A percentile compares a stretch with the other conserved stretches of the same genome.
These are phyloP conservation scores for Lasiodiplodia hormozganensis DNA, from an alignment of 2,329 filamentous ascomycete genomes.

Conservation along the genomic window DNA sequence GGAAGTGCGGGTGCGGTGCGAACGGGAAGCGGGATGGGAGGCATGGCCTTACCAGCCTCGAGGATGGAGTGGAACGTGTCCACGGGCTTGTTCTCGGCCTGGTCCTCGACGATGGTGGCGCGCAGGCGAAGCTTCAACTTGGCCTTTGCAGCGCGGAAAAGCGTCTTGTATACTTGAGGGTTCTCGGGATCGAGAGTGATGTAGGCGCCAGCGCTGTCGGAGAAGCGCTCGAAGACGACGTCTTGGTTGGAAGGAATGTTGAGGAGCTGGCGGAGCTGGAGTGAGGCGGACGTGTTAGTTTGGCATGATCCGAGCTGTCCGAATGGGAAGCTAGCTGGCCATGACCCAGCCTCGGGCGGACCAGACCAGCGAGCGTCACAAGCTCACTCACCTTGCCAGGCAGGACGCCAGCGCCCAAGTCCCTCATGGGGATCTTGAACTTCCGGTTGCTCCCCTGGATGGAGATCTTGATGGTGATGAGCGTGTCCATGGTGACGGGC, in stretches of 20 bases:
- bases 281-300: conserved; percentile 4
- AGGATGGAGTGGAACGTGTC: conserved; percentile 9
- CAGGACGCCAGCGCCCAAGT: conserved; percentile 76
- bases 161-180: conserved; percentile 88
- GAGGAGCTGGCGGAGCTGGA: conserved; percentile 73
- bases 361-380: background rate
- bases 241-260: conserved; percentile 67
- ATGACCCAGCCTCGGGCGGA: conserved; percentile 4
- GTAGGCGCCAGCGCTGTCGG: conserved; percentile 85
- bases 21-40: conserved; percentile 18
- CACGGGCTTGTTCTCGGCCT: background rate
- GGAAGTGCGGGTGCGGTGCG: conserved; percentile 16
- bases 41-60: conserved; percentile 1
- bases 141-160: conserved; percentile 94
- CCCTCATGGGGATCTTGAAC: conserved; percentile 87
- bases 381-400: conserved; percentile 78
- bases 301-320: background rate
- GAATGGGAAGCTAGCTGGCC: conserved; percentile 8
- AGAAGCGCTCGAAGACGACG: conserved; percentile 87
- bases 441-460: conserved; percentile 78
- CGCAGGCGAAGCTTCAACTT: conserved; percentile 96
- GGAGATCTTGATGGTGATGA: conserved; percentile 85
- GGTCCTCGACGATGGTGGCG: conserved; percentile 61
- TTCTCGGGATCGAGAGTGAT: conserved; percentile 81
- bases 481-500: conserved; percentile 68